phyloP scores from a whole-genome alignment of 805 yeast genomes.

The Ogataea glucozyma region DNA sequence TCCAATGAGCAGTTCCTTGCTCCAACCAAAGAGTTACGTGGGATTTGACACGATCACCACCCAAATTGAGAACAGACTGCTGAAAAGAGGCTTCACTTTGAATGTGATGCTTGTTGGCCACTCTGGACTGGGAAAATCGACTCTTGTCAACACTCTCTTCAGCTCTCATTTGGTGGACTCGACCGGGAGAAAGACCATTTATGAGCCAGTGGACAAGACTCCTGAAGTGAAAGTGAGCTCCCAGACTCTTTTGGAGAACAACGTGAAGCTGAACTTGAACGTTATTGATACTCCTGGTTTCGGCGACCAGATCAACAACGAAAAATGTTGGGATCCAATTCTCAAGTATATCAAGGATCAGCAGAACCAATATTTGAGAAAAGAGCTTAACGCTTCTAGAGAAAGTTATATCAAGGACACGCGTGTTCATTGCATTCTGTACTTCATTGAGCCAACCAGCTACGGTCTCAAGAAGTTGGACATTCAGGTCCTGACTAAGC shows the following conservation, averaged over 20 bases:
- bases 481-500: slow-evolving; percentile 75
- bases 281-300: slow-evolving; percentile 97
- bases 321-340: slow-evolving; percentile 95
- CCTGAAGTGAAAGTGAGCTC: slow-evolving; percentile 74
- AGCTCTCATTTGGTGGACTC: slow-evolving; percentile 76
- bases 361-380: slow-evolving; percentile 85
- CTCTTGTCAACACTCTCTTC: slow-evolving; percentile 87
- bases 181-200: slow-evolving; percentile 65
- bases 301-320: slow-evolving; percentile 95
- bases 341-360: slow-evolving; percentile 94
- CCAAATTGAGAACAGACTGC: slow-evolving; percentile 88
- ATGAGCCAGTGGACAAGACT: slow-evolving; percentile 80
- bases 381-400: slow-evolving; percentile 92
- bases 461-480: slow-evolving; percentile 85
- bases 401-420: slow-evolving; percentile 81
- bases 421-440: slow-evolving; percentile 90
- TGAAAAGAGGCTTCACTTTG: slow-evolving; percentile 92
- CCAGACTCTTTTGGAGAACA: slow-evolving; percentile 79
- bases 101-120: slow-evolving; percentile 92
- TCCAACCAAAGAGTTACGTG: slow-evolving; percentile 76
- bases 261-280: slow-evolving; percentile 81
- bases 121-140: slow-evolving; percentile 93
- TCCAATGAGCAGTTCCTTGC: slow-evolving; percentile 8
- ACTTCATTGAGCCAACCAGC: slow-evolving; percentile 87
- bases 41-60: slow-evolving; percentile 96